Evolutionary conservation across 768 basidiomycete species (phyloP), one percentile per base, ranked within the genome.

Genomic region (Podaxis sp.): DNA sequence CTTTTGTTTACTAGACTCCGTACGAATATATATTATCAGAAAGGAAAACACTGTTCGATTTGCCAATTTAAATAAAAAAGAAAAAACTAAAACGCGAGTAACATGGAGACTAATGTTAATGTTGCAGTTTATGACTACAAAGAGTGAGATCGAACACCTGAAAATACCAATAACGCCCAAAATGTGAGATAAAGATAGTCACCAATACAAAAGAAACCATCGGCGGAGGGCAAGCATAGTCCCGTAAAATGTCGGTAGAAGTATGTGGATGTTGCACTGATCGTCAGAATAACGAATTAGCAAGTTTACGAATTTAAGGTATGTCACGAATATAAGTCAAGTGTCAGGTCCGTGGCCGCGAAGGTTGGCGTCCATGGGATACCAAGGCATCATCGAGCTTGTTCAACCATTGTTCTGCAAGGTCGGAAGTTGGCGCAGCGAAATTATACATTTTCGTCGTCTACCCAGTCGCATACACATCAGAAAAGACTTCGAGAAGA

Each of bases 371-470:
- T 19, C 59, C 61, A 30, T 63, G 59, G 22, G 63, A 67, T 54
- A 68, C 66, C 36, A 73, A 46, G n/a, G 72, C 71, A 19, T 70
- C 60, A 40, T 79, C 75, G 52, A 82, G 79, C 67, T 75, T 80
- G 44, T 76, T 70, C 12, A 76, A 71, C 80, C 81, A 82, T 11
- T 64, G 68, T 5, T 71, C 68, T 22, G 76, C 74, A 4, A 77
- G 44, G 3, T 65, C 30, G 1, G 77, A 63, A 61, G 80, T 76
- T 59, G 71, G 70, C 5, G 79, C 76, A 22, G 79, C 79, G 65
- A 81, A 84, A 22, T 74, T 74, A 63, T 76, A 77, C 30, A 75
- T 78, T 68, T 81, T 86, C 6, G 80, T 75, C 22, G 80, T 73
- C 85, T 87, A 63, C 63, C 48, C 30, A 15, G 15, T 5, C 42